Percentiles rank a stretch among this genome's conserved stretches.
Conservation (phyloP, 805 yeast genomes). For the Kodamaea laetipori region DNA sequence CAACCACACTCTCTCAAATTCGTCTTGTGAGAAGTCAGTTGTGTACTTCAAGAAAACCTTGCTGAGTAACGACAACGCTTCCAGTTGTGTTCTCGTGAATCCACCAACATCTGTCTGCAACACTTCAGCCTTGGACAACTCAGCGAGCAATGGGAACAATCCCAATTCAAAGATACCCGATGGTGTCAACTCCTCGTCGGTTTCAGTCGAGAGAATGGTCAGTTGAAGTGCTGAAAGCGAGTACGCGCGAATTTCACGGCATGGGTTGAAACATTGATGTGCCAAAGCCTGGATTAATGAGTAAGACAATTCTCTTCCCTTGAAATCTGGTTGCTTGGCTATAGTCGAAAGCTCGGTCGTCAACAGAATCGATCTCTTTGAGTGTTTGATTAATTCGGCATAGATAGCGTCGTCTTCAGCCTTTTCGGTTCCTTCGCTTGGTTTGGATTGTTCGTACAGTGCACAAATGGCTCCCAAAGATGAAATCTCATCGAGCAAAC, state of each 20-base stretch:
- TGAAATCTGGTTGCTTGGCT: conserved; percentile 34
- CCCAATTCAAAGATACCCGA: conserved; percentile 69
- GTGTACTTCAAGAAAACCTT: conserved; percentile 48
- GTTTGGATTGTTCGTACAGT: conserved; percentile 64
- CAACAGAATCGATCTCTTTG: conserved; percentile 61
- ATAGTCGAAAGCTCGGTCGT: conserved; percentile 53
- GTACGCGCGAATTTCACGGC: conserved; percentile 68
- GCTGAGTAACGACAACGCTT: conserved; percentile 66
- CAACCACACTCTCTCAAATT: conserved; percentile 35
- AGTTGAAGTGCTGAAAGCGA: conserved; percentile 65
- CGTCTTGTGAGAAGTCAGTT: conserved; percentile 26
- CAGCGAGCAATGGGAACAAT: conserved; percentile 69
- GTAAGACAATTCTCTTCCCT: conserved; percentile 44
- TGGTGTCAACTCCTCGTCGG: conserved; percentile 45
- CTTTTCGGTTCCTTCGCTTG: conserved; percentile 18
- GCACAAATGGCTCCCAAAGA: conserved; percentile 81
- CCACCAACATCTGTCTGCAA: conserved; percentile 60
- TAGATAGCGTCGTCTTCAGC: conserved; percentile 1
- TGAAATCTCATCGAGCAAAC: conserved; percentile 75
- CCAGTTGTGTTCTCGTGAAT: conserved; percentile 65
- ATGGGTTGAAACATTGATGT: conserved; percentile 87
- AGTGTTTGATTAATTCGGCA: conserved; percentile 48
- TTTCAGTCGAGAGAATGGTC: conserved; percentile 45
- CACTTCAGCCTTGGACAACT: conserved; percentile 64
- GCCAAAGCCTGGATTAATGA: conserved; percentile 81